Evolutionary conservation across 441 rosid genomes (phyloP), one percentile per base, ranked within the genome.

Genomic region (Mallotus repandus): DNA sequence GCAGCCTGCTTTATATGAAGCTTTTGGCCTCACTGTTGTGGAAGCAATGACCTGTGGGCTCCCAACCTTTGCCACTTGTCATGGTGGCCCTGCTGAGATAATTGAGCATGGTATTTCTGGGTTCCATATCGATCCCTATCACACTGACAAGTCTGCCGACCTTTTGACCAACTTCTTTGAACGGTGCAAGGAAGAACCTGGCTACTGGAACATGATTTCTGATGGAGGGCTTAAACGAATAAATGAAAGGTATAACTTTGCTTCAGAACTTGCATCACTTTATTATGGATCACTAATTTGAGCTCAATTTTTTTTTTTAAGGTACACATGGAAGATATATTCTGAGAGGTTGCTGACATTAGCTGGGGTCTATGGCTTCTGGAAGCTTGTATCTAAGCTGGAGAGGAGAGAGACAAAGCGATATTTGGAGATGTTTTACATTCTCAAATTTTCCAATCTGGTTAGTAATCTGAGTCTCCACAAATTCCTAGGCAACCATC

Each of bases 381-480:
- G 98, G 97, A 93, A 89, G 76, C 87, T 88, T 58, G 97, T 80
- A 14, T 93, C 97, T 0, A 93, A 93, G 70, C 84, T 93, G 15
- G 97, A 91, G 64, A 88, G 97, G 83, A 84, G 84, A 9, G 98
- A 89, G 80, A 87, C 86, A n/a, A 82, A 88, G 9, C 57, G 93
- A 73, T 91, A 89, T 69, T 88, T 88, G 22, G 98, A 91, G 84
- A 93, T 93, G 98, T 88, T 93, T 83, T 91, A 91, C 83, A 84
- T 85, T 81, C 97, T 91, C 71, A 93, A 86, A 80, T 89, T 81
- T 78, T 92, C 90, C 11, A 81, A 86, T 60, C 72, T 93, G 89
- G 97, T 93, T 22, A 81, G 84, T 41, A 19, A 32, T 38, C 43
- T 58, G 11, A 45, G 38, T 38, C 49, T 25, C 15, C 61, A 13